Evolutionary conservation across 1,139 yeast species (phyloP).

Genomic region (Nakaseomyces uthaithaninus): DNA sequence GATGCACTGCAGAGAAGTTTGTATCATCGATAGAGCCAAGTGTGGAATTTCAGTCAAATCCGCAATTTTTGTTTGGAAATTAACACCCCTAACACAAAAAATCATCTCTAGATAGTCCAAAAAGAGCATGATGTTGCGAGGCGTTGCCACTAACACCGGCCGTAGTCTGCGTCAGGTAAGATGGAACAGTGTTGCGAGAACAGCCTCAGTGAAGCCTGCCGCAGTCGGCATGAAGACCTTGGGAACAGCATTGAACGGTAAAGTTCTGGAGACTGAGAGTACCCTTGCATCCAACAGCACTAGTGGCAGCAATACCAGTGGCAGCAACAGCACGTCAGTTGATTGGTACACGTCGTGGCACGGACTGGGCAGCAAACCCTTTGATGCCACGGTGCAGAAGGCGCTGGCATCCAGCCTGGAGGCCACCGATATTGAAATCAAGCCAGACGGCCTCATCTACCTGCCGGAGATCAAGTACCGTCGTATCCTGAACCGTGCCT

Average conservation of each 20-base stretch:
- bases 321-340: constrained; percentile 11
- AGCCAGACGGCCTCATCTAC: constrained; percentile 88
- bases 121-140: neutral
- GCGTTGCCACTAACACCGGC: neutral
- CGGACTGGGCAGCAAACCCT: constrained; percentile 76
- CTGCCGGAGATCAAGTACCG: constrained; percentile 93
- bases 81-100: too few species aligned
- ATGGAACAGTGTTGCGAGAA: neutral
- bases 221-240: too few species aligned
- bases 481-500: constrained; percentile 75
- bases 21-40: too few species aligned
- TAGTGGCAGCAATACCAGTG: neutral
- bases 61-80: too few species aligned
- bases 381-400: constrained; percentile 51
- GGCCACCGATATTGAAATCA: constrained; percentile 75
- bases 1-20: too few species aligned
- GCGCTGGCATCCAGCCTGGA: constrained; percentile 53
- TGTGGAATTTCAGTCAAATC: too few species aligned
- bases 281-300: too few species aligned
- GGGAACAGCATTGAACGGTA: neutral
- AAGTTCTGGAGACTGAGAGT: neutral
- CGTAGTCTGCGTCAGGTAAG: neutral
- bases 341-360: constrained; percentile 73
- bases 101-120: neutral
- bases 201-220: neutral